Evolutionary conservation across 1,284 basidiomycete species (phyloP).

Genomic region (Pyrrhoderma noxium): DNA sequence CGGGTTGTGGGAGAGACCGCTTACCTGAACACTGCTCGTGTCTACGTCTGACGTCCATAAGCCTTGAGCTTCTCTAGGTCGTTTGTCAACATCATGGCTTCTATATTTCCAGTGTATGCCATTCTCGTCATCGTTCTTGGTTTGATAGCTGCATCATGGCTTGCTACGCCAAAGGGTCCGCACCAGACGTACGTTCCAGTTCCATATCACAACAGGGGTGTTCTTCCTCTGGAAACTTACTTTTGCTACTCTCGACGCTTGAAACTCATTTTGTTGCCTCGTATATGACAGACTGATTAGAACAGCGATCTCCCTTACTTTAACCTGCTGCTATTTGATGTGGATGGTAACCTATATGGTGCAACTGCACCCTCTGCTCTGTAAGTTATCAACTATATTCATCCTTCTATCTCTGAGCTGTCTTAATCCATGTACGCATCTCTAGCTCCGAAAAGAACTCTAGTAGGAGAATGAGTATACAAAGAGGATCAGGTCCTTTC

Average conservation of each 20-base stretch:
- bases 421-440: background rate
- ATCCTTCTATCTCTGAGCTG: background rate
- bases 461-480: slow-evolving; percentile 2
- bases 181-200: slow-evolving; percentile 84
- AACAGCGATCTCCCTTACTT: slow-evolving; percentile 66
- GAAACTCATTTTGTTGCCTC: background rate
- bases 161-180: slow-evolving; percentile 75
- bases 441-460: slow-evolving; percentile 10
- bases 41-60: too few species aligned
- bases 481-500: background rate
- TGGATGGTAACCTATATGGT: slow-evolving; percentile 93
- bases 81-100: slow-evolving; percentile 40
- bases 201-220: too few species aligned
- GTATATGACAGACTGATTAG: slow-evolving; percentile 62
- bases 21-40: too few species aligned
- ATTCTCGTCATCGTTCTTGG: slow-evolving; percentile 50
- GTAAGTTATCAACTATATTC: slow-evolving; percentile 39
- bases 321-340: slow-evolving; percentile 84
- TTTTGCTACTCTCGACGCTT: background rate
- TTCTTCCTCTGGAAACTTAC: too few species aligned
- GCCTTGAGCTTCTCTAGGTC: too few species aligned
- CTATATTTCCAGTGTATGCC: slow-evolving; percentile 48
- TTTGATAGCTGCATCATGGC: slow-evolving; percentile 59
- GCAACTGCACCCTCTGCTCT: slow-evolving; percentile 82
- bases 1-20: too few species aligned